Evolutionary conservation across 495 filamentous ascomycete species (phyloP).

Genomic region (Talaromyces proteolyticus): DNA sequence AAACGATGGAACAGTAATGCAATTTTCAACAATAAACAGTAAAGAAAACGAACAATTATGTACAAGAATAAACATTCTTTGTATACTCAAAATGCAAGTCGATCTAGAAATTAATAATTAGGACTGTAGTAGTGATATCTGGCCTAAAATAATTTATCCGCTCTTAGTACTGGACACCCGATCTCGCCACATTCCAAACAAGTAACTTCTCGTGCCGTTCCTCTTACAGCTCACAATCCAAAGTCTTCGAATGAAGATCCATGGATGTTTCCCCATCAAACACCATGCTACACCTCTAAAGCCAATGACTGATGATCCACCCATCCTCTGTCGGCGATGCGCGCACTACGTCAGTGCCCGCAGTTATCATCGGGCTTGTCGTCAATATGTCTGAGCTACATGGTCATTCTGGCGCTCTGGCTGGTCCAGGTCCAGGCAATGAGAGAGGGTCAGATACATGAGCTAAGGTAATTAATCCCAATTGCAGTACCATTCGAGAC

Average conservation of each 20-base stretch:
- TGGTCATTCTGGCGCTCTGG: conserved; percentile 34
- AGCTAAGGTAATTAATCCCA: conserved; percentile 36
- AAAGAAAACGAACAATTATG: no score
- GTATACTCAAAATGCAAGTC: no score
- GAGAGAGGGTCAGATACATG: conserved; percentile 31
- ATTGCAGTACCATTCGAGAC: no score
- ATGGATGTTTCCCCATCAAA: neutral
- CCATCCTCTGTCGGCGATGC: conserved; percentile 28
- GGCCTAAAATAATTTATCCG: neutral
- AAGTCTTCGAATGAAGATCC: neutral
- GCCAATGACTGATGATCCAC: conserved; percentile 1
- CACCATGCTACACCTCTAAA: neutral
- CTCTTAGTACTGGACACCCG: neutral
- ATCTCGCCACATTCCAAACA: neutral
- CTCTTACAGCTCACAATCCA: neutral
- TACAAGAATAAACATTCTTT: no score
- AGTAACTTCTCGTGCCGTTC: neutral
- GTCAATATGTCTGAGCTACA: conserved; percentile 31
- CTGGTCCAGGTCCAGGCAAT: conserved; percentile 32
- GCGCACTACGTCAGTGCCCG: conserved; percentile 37
- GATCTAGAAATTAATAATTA: neutral
- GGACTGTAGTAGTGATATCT: neutral
- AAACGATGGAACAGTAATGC: no score
- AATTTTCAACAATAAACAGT: no score
- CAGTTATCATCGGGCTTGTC: conserved; percentile 29